Conservation (phyloP, 192 early-diverging fungal genomes). For the Podochytrium sp. region DNA sequence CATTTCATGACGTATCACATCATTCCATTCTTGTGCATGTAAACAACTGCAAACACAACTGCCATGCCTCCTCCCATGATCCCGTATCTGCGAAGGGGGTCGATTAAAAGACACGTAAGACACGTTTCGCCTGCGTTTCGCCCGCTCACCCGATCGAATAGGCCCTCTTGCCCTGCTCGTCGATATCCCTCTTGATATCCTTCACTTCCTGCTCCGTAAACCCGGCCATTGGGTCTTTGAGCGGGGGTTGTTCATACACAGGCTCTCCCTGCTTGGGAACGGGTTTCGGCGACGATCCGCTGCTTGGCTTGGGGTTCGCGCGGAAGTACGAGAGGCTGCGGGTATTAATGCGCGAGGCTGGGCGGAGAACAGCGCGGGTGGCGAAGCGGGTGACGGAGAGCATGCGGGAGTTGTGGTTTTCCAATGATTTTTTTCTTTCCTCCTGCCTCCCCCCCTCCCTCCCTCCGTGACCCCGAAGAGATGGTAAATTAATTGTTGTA, state of each 20-base stretch:
- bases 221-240: conserved; percentile 23
- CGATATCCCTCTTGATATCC: conserved; percentile 26
- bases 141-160: conserved; percentile 6
- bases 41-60: conserved; percentile 16
- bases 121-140: background rate
- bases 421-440: background rate
- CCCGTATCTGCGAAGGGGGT: conserved; percentile 6
- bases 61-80: conserved; percentile 28
- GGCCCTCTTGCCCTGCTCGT: background rate
- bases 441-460: no score
- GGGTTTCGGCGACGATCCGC: background rate
- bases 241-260: background rate
- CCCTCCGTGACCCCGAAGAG: background rate
- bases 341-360: background rate
- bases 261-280: background rate
- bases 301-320: conserved; percentile 1
- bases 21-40: background rate
- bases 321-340: conserved; percentile 17
- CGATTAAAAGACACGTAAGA: background rate
- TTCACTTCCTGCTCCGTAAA: conserved; percentile 18
- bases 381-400: background rate
- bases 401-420: background rate
- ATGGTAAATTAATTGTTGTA: background rate
- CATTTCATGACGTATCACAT: background rate
- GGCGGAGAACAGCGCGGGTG: background rate